Evolutionary conservation across 2,329 filamentous ascomycete genomes (phyloP).

Genomic region (Rhynchosporium secalis): DNA sequence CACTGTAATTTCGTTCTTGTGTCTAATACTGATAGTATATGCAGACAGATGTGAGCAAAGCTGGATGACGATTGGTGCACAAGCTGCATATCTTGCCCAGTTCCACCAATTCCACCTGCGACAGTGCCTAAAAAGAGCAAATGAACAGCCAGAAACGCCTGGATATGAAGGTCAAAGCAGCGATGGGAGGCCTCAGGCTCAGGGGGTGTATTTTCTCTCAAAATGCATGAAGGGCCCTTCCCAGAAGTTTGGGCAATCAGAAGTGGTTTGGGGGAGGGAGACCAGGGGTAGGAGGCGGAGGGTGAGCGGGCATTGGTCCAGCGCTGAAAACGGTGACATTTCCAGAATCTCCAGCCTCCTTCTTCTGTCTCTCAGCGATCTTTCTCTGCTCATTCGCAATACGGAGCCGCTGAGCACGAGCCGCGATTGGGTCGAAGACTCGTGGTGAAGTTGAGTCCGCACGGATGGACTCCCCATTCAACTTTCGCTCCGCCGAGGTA

Average conservation of each 20-base stretch:
- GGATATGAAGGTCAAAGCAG: too few relatives aligned
- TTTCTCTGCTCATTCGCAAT: slow-evolving; percentile 1
- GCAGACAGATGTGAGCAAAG: too few relatives aligned
- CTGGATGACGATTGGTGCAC: too few relatives aligned
- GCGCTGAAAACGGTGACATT: slow-evolving; percentile 3
- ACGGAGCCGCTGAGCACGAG: slow-evolving; percentile 1
- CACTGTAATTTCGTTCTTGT: background rate
- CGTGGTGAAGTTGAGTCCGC: background rate
- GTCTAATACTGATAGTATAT: too few relatives aligned
- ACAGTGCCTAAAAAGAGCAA: too few relatives aligned
- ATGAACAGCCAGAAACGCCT: too few relatives aligned
- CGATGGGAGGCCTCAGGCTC: too few relatives aligned
- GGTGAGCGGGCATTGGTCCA: background rate
- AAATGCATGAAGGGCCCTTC: too few relatives aligned
- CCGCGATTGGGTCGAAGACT: background rate
- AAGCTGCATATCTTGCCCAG: too few relatives aligned
- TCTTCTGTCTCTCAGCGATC: slow-evolving; percentile 3
- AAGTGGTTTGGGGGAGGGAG: background rate
- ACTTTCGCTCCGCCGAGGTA: slow-evolving; percentile 5
- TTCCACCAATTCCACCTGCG: too few relatives aligned
- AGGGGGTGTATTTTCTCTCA: too few relatives aligned
- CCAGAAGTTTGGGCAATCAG: background rate
- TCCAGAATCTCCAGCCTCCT: background rate
- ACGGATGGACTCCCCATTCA: slow-evolving; percentile 1
- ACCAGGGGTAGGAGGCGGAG: slow-evolving; percentile 3